These are phyloP conservation scores for Leucocoprinus leucothites DNA, from an alignment of 768 basidiomycete species.

Conservation along the genomic window DNA sequence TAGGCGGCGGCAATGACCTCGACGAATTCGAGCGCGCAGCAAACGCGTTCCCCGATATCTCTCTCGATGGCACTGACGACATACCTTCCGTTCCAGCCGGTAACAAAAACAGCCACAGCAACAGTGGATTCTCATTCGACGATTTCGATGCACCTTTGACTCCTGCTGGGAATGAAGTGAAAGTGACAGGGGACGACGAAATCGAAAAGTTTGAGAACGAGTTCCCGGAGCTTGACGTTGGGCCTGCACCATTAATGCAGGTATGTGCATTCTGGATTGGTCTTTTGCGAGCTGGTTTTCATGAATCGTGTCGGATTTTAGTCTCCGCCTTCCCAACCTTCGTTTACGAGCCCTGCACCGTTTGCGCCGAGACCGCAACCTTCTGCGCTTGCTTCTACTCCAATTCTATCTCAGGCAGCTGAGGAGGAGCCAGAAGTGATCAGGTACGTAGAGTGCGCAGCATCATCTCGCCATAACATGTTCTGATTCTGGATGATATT, in stretches of 20 bases:
- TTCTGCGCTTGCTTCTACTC: constrained; percentile 67
- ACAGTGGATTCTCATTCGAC: constrained; percentile 60
- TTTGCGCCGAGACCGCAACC: constrained; percentile 79
- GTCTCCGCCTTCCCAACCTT: constrained; percentile 31
- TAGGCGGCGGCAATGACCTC: constrained; percentile 52
- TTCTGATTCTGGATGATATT: constrained; percentile 1
- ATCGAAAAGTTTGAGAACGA: constrained; percentile 83
- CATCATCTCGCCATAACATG: background rate
- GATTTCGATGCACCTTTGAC: constrained; percentile 52
- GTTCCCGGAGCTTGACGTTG: constrained; percentile 75
- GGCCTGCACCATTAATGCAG: constrained; percentile 27
- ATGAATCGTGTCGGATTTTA: constrained; percentile 12
- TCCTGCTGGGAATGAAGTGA: constrained; percentile 42
- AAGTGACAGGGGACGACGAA: constrained; percentile 82
- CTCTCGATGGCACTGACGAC: constrained; percentile 63
- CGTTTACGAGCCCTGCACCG: constrained; percentile 40
- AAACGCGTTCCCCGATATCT: constrained; percentile 83
- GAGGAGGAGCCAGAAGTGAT: constrained; percentile 88
- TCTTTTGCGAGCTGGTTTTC: background rate
- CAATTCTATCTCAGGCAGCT: constrained; percentile 64
- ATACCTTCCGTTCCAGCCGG: constrained; percentile 37
- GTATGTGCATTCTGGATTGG: background rate
- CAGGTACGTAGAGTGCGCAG: constrained; percentile 45
- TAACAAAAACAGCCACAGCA: constrained; percentile 26
- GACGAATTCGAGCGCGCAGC: constrained; percentile 76